These are phyloP conservation scores for Psilocybe azurescens DNA, from an alignment of 768 basidiomycete species.

Conservation along the genomic window DNA sequence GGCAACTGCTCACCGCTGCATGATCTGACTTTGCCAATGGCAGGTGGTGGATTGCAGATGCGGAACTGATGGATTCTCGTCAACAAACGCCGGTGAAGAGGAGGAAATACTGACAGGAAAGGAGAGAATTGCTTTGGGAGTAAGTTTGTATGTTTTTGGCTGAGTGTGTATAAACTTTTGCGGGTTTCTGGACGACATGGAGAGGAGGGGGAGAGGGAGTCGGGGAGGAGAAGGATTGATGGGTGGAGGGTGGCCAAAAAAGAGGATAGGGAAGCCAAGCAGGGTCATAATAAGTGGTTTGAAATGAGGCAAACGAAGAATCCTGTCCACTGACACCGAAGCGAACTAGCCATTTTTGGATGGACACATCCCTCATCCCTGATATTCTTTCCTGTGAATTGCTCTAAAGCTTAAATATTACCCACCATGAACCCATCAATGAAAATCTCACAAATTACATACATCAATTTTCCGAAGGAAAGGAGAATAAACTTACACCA, in stretches of 20 bases:
- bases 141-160: slow-evolving; percentile 26
- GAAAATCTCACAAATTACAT: neutral
- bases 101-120: slow-evolving; percentile 20
- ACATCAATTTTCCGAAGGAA: too few species aligned
- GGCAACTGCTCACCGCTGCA: slow-evolving; percentile 47
- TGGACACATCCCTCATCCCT: slow-evolving; percentile 2
- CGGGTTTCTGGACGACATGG: slow-evolving; percentile 14
- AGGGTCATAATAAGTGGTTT: slow-evolving; percentile 15
- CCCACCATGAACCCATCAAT: slow-evolving; percentile 1
- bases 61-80: slow-evolving; percentile 41
- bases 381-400: neutral
- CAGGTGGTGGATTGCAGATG: slow-evolving; percentile 71
- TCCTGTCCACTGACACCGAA: slow-evolving; percentile 14
- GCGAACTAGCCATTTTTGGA: slow-evolving; percentile 14
- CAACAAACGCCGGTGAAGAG: neutral
- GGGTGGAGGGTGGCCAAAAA: slow-evolving; percentile 6
- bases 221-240: neutral
- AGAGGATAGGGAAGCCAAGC: slow-evolving; percentile 3
- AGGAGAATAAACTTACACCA: neutral
- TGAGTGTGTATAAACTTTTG: slow-evolving; percentile 17
- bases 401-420: slow-evolving; percentile 1
- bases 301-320: slow-evolving; percentile 6
- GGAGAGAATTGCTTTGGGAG: slow-evolving; percentile 23
- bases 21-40: slow-evolving; percentile 71
- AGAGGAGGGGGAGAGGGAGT: slow-evolving; percentile 6